These are phyloP conservation scores for Betula pendula DNA, from an alignment of 306 rosid species.

Conservation along the genomic window DNA sequence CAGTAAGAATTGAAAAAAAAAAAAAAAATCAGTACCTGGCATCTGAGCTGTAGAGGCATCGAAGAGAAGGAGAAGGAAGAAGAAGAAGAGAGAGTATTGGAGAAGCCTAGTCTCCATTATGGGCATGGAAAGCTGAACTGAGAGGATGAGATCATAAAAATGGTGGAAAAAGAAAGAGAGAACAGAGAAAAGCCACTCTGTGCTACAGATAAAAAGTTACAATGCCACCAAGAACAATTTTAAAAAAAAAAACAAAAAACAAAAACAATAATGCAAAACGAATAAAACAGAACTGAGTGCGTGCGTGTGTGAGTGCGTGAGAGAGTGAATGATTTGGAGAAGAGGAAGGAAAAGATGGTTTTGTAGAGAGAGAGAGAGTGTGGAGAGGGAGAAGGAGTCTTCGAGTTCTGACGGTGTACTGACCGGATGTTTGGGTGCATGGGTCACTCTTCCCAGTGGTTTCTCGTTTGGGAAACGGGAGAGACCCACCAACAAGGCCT, in stretches of 20 bases:
- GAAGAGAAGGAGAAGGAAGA: slow-evolving; percentile 35
- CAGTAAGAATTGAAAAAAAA: not conserved
- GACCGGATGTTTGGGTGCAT: not conserved
- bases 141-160: slow-evolving; percentile 35
- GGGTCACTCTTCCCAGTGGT: too few species aligned
- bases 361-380: not conserved
- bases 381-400: not conserved
- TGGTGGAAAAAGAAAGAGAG: slow-evolving; percentile 20
- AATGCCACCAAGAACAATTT: not conserved
- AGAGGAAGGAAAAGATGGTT: not conserved
- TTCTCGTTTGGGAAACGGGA: too few species aligned
- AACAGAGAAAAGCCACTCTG: slow-evolving; percentile 17
- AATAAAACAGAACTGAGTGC: not conserved
- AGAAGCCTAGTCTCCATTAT: slow-evolving; percentile 52
- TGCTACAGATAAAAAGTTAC: slow-evolving; percentile 3
- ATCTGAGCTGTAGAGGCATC: slow-evolving; percentile 65
- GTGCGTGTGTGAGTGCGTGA: too few species aligned
- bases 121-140: slow-evolving; percentile 22
- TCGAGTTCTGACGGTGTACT: not conserved
- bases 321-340: not conserved
- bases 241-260: not conserved
- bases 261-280: not conserved
- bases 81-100: slow-evolving; percentile 34
- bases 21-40: slow-evolving; percentile 50
- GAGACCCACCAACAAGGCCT: not conserved